Percentiles rank a stretch among this genome's conserved stretches.
phyloP scores from a whole-genome alignment of 2,329 filamentous ascomycete species.

The Mariannaea sp. region DNA sequence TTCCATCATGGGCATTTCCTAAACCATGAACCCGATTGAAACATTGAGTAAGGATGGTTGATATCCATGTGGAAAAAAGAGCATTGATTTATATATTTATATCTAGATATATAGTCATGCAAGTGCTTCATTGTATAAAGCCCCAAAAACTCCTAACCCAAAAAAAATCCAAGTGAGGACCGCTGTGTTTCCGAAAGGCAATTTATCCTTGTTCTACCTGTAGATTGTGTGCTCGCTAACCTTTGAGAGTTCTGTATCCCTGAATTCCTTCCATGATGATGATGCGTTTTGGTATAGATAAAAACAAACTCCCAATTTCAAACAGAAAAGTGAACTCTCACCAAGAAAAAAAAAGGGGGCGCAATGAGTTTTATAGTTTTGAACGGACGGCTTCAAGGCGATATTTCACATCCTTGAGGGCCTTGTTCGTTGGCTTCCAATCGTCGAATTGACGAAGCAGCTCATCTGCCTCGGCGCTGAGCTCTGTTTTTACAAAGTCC shows the following conservation, averaged over 20 bases:
- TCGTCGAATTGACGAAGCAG: constrained; percentile 88
- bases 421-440: constrained; percentile 90
- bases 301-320: not conserved
- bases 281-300: constrained; percentile 7
- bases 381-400: constrained; percentile 88
- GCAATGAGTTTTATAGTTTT: constrained; percentile 61
- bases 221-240: not conserved
- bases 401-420: constrained; percentile 94
- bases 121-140: no score
- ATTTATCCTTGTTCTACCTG: not conserved
- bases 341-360: not conserved
- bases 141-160: no score
- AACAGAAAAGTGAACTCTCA: no score
- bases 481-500: constrained; percentile 81
- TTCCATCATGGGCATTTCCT: no score
- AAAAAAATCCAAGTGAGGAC: not conserved
- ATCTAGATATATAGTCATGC: no score
- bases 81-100: not conserved
- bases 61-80: no score
- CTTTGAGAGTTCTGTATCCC: constrained; percentile 7
- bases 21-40: no score
- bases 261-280: not conserved
- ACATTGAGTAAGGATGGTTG: no score
- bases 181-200: not conserved
- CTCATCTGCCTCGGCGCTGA: constrained; percentile 76